Evolutionary conservation across 2,329 filamentous ascomycete species (phyloP).

Genomic region (Colletotrichum godetiae): DNA sequence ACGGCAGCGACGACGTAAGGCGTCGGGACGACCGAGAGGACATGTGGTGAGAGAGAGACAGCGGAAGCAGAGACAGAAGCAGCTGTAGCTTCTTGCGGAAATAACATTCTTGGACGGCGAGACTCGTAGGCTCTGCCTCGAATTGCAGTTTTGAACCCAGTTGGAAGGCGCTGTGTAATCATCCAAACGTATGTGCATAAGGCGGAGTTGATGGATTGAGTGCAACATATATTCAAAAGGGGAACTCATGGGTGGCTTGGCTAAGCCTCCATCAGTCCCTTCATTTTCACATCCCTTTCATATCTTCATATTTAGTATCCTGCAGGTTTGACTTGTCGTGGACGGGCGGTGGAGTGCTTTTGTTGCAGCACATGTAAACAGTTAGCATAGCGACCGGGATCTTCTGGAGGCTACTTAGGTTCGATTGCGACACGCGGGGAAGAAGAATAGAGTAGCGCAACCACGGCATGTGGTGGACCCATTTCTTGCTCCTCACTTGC

Average conservation of each 20-base stretch:
- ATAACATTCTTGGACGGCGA: slow-evolving; percentile 5
- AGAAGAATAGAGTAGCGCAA: slow-evolving; percentile 11
- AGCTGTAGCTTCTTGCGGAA: neutral
- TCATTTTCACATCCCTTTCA: slow-evolving; percentile 1
- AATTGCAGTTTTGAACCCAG: neutral
- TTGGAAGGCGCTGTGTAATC: slow-evolving; percentile 26
- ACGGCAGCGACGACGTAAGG: slow-evolving; percentile 43
- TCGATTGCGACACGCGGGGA: slow-evolving; percentile 15
- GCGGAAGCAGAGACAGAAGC: neutral
- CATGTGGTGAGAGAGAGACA: slow-evolving; percentile 55
- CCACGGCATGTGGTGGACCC: slow-evolving; percentile 16
- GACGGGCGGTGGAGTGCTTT: slow-evolving; percentile 10
- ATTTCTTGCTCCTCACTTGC: neutral
- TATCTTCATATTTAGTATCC: slow-evolving; percentile 14
- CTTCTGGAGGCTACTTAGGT: slow-evolving; percentile 26
- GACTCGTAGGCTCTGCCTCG: neutral
- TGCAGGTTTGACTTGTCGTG: slow-evolving; percentile 6
- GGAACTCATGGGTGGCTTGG: neutral
- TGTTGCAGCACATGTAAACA: slow-evolving; percentile 31
- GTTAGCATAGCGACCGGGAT: slow-evolving; percentile 31
- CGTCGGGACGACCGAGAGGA: slow-evolving; percentile 50
- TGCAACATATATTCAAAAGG: slow-evolving; percentile 27
- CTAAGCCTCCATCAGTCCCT: neutral
- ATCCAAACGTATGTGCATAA: slow-evolving; percentile 31
- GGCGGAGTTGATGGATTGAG: slow-evolving; percentile 31